phyloP scores from a whole-genome alignment of 768 basidiomycete genomes.

The Amanita polypyramis region DNA sequence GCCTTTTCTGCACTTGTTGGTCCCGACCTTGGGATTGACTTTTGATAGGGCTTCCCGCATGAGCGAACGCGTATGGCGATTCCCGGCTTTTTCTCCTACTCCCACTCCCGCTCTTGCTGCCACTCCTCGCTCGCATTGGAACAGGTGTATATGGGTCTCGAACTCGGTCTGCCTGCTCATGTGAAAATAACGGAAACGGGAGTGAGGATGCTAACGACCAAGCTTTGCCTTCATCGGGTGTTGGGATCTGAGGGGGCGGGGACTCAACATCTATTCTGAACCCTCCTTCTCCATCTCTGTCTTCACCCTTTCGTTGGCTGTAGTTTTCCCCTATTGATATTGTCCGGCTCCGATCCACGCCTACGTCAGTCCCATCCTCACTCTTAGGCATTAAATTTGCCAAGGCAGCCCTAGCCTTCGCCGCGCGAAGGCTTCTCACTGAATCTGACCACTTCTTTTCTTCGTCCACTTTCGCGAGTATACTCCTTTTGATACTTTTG shows the following conservation, averaged over 20 bases:
- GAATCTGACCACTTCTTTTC: slow-evolving; percentile 24
- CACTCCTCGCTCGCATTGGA: neutral
- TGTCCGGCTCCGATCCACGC: neutral
- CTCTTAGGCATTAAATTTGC: too few species aligned
- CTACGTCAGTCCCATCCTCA: neutral
- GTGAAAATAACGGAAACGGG: slow-evolving; percentile 4
- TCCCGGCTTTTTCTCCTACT: neutral
- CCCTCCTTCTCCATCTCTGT: slow-evolving; percentile 15
- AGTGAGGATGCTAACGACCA: slow-evolving; percentile 3
- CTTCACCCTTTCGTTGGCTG: slow-evolving; percentile 10
- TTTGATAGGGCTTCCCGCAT: neutral
- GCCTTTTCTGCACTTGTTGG: neutral
- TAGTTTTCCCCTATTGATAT: slow-evolving; percentile 9
- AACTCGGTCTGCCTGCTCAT: neutral
- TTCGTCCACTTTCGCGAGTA: slow-evolving; percentile 31
- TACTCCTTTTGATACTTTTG: slow-evolving; percentile 41
- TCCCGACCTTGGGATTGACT: neutral
- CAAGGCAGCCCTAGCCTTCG: slow-evolving; percentile 5
- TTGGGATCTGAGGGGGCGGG: slow-evolving; percentile 10
- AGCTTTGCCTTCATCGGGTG: neutral
- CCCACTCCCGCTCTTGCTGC: neutral
- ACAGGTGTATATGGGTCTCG: slow-evolving; percentile 5
- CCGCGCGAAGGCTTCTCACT: slow-evolving; percentile 16
- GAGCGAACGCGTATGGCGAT: neutral
- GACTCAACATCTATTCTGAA: slow-evolving; percentile 20